Conservation (phyloP, 306 rosid genomes). For the Luffa aegyptiaca region DNA sequence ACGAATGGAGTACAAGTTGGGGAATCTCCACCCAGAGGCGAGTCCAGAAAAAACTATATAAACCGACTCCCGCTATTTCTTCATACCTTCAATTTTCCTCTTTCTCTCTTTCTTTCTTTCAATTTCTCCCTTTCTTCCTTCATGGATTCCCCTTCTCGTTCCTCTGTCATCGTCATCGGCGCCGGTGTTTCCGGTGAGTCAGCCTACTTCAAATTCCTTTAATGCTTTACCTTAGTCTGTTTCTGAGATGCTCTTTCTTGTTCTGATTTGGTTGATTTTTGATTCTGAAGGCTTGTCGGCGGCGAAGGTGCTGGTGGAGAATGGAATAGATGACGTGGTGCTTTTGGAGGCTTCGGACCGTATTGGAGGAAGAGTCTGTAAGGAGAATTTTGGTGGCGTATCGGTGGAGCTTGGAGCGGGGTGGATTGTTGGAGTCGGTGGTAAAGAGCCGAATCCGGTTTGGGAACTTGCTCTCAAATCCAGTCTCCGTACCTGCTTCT, state of each 20-base stretch:
- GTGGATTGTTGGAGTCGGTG: conserved; percentile 98
- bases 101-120: conserved; percentile 13
- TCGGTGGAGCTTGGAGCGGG: conserved; percentile 95
- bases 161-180: conserved; percentile 79
- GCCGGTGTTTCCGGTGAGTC: conserved; percentile 83
- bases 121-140: not conserved
- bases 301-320: conserved; percentile 66
- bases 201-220: not conserved
- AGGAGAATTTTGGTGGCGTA: conserved; percentile 69
- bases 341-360: conserved; percentile 89
- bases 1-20: not conserved
- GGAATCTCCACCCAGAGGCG: not conserved
- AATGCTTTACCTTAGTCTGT: not conserved
- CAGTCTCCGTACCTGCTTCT: conserved; percentile 67
- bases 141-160: conserved; percentile 65
- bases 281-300: conserved; percentile 55
- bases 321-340: conserved; percentile 62
- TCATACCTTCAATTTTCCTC: conserved; percentile 4
- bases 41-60: conserved; percentile 32
- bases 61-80: conserved; percentile 61
- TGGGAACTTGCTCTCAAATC: conserved; percentile 80
- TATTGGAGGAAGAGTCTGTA: conserved; percentile 84
- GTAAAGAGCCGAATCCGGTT: conserved; percentile 59
- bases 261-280: not conserved
- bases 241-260: not conserved